These are phyloP conservation scores for Hapsidospora chrysogenum DNA, from an alignment of 495 filamentous ascomycete genomes.

Conservation along the genomic window DNA sequence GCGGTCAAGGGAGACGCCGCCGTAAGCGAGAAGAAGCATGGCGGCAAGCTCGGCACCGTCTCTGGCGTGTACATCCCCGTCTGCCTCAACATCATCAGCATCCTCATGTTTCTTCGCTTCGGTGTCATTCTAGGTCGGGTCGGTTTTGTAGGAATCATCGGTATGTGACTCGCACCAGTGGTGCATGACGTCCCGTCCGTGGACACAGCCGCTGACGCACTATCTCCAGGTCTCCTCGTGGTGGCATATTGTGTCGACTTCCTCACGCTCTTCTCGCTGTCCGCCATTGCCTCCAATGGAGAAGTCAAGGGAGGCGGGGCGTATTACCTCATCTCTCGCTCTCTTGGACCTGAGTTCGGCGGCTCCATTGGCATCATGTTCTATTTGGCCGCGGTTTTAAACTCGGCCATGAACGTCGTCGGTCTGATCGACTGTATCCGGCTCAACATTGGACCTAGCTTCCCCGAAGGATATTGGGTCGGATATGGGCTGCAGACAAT, in stretches of 20 bases:
- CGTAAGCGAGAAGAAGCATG: slow-evolving; percentile 19
- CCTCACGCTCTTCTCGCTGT: slow-evolving; percentile 71
- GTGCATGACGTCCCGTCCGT: background rate
- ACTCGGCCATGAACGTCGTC: slow-evolving; percentile 79
- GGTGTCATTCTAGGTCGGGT: slow-evolving; percentile 65
- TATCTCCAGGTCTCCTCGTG: slow-evolving; percentile 47
- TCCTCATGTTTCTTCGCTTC: slow-evolving; percentile 82
- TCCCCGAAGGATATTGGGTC: slow-evolving; percentile 60
- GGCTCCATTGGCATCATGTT: slow-evolving; percentile 87
- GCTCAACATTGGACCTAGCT: slow-evolving; percentile 56
- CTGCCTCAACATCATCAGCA: slow-evolving; percentile 76
- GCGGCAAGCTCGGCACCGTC: slow-evolving; percentile 51
- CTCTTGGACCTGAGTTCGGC: slow-evolving; percentile 75
- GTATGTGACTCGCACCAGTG: slow-evolving; percentile 21
- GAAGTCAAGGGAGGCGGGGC: slow-evolving; percentile 78
- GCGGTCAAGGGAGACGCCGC: no score
- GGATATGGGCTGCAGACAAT: slow-evolving; percentile 63
- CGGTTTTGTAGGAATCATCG: slow-evolving; percentile 65
- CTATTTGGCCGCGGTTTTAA: slow-evolving; percentile 70
- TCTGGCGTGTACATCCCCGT: slow-evolving; percentile 78
- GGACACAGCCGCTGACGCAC: slow-evolving; percentile 3
- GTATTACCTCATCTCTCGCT: slow-evolving; percentile 79
- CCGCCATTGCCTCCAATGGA: slow-evolving; percentile 79
- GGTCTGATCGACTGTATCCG: slow-evolving; percentile 71
- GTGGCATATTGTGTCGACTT: slow-evolving; percentile 62